Conservation (phyloP, 2,329 filamentous ascomycete species). For the Microdochium nivale region DNA sequence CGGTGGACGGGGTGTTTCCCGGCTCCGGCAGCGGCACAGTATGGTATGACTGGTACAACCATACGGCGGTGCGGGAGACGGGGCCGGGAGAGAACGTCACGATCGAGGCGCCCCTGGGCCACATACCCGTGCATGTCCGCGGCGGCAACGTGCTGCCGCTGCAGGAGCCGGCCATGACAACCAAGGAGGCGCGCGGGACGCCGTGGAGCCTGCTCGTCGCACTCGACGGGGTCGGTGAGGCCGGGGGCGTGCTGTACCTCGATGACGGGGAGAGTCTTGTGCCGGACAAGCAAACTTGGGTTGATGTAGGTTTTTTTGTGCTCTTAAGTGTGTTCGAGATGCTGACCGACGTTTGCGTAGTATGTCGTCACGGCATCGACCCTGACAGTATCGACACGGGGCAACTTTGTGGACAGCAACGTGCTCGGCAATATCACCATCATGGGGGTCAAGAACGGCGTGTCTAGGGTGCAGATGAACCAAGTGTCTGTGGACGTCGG, state of each 20-base stretch:
- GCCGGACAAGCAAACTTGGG: conserved; percentile 44
- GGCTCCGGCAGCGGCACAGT: conserved; percentile 48
- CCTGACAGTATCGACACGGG: conserved; percentile 38
- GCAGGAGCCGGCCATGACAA: conserved; percentile 62
- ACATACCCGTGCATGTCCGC: conserved; percentile 65
- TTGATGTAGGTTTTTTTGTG: conserved; percentile 29
- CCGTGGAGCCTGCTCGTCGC: conserved; percentile 61
- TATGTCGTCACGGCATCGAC: conserved; percentile 33
- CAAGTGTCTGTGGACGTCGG: conserved; percentile 28
- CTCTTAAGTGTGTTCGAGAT: neutral
- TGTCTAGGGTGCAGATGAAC: conserved; percentile 42
- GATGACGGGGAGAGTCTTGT: conserved; percentile 65
- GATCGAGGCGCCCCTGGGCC: conserved; percentile 40
- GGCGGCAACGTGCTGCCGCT: conserved; percentile 60
- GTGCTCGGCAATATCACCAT: conserved; percentile 54
- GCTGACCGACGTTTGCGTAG: conserved; percentile 10
- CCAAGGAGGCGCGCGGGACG: conserved; percentile 49
- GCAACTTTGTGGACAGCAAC: conserved; percentile 47
- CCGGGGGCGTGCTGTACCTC: conserved; percentile 57
- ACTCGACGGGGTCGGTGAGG: conserved; percentile 43
- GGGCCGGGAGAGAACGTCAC: conserved; percentile 28
- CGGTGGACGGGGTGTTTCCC: conserved; percentile 62
- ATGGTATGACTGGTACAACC: conserved; percentile 80
- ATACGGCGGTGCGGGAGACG: conserved; percentile 36
- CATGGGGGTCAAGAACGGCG: conserved; percentile 38